phyloP scores from a whole-genome alignment of 2,329 filamentous ascomycete genomes.

The Cordyceps tenuipes region DNA sequence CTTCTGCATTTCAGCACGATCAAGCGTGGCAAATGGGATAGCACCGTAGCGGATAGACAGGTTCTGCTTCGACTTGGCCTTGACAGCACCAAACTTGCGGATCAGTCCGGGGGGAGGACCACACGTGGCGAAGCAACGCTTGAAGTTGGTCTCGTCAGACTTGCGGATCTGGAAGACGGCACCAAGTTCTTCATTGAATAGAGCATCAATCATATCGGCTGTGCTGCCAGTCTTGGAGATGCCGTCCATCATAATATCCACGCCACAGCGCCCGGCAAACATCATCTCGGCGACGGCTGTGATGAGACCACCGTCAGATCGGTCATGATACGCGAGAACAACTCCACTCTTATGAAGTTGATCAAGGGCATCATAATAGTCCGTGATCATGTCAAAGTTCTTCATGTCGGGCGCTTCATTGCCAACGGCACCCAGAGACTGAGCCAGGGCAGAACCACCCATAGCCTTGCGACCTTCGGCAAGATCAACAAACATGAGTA shows the following conservation, averaged over 20 bases:
- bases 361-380: constrained; percentile 81
- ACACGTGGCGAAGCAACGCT: constrained; percentile 82
- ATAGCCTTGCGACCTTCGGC: constrained; percentile 71
- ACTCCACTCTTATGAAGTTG: constrained; percentile 51
- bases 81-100: constrained; percentile 73
- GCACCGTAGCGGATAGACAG: constrained; percentile 67
- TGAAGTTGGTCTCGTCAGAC: constrained; percentile 75
- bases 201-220: constrained; percentile 59
- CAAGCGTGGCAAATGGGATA: constrained; percentile 58
- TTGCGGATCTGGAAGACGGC: constrained; percentile 93
- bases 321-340: constrained; percentile 90
- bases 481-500: constrained; percentile 86
- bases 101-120: constrained; percentile 75
- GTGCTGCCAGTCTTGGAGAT: constrained; percentile 54
- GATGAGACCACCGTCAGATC: constrained; percentile 85
- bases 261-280: constrained; percentile 87
- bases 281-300: constrained; percentile 95
- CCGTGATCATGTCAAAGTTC: constrained; percentile 69
- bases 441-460: constrained; percentile 85
- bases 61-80: constrained; percentile 60
- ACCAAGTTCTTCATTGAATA: constrained; percentile 96
- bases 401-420: constrained; percentile 79
- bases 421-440: constrained; percentile 80
- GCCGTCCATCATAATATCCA: constrained; percentile 75
- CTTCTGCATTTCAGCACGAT: constrained; percentile 68